Percentiles rank a stretch among this genome's conserved stretches.
These are phyloP conservation scores for Yamadazyma spencermartinsiae DNA, from an alignment of 1,139 yeast genomes.

Conservation along the genomic window DNA sequence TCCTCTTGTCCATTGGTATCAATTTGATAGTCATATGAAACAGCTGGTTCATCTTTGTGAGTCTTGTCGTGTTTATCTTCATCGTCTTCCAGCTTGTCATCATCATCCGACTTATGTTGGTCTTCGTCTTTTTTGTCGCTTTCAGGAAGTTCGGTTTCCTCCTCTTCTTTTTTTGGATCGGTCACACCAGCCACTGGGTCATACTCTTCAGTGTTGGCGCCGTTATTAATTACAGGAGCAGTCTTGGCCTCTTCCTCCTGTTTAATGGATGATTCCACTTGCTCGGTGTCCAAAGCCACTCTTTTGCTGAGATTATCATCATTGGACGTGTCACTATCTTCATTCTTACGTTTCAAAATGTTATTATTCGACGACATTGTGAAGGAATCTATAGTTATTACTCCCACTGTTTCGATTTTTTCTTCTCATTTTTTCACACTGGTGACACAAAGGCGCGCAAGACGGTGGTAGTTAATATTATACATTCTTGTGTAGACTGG, in stretches of 20 bases:
- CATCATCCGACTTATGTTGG: constrained; percentile 7
- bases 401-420: not conserved
- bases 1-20: constrained; percentile 6
- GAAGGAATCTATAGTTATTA: not conserved
- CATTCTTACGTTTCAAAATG: constrained; percentile 66
- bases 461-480: no score
- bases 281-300: constrained; percentile 69
- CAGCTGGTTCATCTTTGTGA: constrained; percentile 6
- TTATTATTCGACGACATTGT: constrained; percentile 18
- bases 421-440: not conserved
- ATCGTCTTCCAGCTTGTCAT: constrained; percentile 1
- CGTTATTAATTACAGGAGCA: constrained; percentile 35
- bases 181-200: constrained; percentile 12
- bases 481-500: not conserved
- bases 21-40: constrained; percentile 4
- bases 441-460: no score
- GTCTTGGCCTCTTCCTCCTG: constrained; percentile 44
- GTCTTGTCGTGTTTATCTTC: not conserved
- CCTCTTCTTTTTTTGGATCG: constrained; percentile 8
- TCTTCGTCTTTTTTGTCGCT: constrained; percentile 8
- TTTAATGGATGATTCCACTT: constrained; percentile 29
- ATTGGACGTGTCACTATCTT: constrained; percentile 43
- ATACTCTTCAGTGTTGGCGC: constrained; percentile 15
- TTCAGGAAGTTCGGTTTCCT: no score
- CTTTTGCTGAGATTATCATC: constrained; percentile 51